Evolutionary conservation across 83 land plant genomes (phyloP).

Genomic region (Thuja plicata): DNA sequence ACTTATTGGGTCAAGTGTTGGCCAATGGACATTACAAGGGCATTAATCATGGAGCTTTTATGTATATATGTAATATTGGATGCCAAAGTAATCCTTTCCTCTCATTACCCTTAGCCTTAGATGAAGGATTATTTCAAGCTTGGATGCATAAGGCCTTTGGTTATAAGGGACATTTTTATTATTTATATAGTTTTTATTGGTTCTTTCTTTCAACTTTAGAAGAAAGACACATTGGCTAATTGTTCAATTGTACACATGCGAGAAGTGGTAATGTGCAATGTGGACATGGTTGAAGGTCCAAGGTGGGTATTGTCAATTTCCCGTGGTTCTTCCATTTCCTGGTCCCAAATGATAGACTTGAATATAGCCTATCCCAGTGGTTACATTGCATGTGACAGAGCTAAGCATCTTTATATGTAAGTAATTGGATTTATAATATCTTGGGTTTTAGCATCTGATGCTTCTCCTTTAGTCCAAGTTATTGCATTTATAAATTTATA

Average conservation of each 20-base stretch:
- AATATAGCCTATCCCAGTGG: too few relatives aligned
- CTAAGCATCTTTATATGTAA: not conserved
- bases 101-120: not conserved
- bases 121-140: not conserved
- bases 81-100: not conserved
- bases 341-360: not conserved
- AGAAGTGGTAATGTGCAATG: not conserved
- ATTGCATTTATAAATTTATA: not conserved
- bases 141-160: too few relatives aligned
- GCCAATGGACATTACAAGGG: not conserved
- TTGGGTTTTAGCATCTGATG: not conserved
- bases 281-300: not conserved
- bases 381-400: not conserved
- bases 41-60: not conserved
- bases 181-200: not conserved
- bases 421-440: not conserved
- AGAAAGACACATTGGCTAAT: not conserved
- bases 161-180: not conserved
- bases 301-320: too few relatives aligned
- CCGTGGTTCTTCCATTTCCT: not conserved
- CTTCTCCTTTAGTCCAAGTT: not conserved
- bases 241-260: not conserved
- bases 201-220: not conserved
- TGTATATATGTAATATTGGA: not conserved
- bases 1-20: not conserved